Percentiles rank a stretch among this genome's conserved stretches.
Evolutionary conservation across 2,329 filamentous ascomycete species (phyloP).

Genomic region (Exophiala sp.): DNA sequence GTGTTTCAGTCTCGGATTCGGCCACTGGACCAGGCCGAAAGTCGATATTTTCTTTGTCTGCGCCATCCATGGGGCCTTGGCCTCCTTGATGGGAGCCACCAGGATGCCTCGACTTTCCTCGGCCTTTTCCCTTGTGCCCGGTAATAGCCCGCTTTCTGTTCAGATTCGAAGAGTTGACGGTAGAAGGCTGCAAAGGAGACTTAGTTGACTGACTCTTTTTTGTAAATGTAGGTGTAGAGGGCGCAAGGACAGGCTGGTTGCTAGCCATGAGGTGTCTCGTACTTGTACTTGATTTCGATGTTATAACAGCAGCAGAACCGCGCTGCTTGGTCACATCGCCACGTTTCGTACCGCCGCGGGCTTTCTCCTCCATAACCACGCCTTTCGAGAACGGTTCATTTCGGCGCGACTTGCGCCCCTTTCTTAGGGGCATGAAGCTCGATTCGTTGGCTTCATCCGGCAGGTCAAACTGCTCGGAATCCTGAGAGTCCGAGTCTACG

Average conservation of each 20-base stretch:
- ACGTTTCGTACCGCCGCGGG: slow-evolving; percentile 2
- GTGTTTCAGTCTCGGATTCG: slow-evolving; percentile 2
- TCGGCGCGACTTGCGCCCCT: slow-evolving; percentile 11
- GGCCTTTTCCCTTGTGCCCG: not conserved
- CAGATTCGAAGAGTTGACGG: slow-evolving; percentile 10
- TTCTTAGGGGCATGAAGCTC: slow-evolving; percentile 21
- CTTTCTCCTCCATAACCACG: slow-evolving; percentile 5
- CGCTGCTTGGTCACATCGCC: slow-evolving; percentile 7
- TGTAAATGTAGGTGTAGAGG: slow-evolving; percentile 19
- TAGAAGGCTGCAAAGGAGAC: slow-evolving; percentile 26
- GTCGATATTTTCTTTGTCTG: slow-evolving; percentile 22
- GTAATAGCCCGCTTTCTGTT: slow-evolving; percentile 1
- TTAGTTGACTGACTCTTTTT: slow-evolving; percentile 25
- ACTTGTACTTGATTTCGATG: slow-evolving; percentile 20
- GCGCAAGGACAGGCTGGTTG: slow-evolving; percentile 21
- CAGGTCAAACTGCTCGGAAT: not conserved
- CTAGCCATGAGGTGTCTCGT: slow-evolving; percentile 23
- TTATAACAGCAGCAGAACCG: slow-evolving; percentile 2
- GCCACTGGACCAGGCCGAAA: not conserved
- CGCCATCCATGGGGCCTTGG: not conserved
- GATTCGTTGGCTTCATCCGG: slow-evolving; percentile 21
- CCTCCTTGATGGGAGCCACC: slow-evolving; percentile 23
- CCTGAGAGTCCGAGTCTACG: slow-evolving; percentile 16
- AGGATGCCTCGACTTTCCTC: slow-evolving; percentile 20
- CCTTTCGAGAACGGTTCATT: slow-evolving; percentile 10